phyloP scores from a whole-genome alignment of 1,139 yeast genomes.

The Meyerozyma smithsonii region DNA sequence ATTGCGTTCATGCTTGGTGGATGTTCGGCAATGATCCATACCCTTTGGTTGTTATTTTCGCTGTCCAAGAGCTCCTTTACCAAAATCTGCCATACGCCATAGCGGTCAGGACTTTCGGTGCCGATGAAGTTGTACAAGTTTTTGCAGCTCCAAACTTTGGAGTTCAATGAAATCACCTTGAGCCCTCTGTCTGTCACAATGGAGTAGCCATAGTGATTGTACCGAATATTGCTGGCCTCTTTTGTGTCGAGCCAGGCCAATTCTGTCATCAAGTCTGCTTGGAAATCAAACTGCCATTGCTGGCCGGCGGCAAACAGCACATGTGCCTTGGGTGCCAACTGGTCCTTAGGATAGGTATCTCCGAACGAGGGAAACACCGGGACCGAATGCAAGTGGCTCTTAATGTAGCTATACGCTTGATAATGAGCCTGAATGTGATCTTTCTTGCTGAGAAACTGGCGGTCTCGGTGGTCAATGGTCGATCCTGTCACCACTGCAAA shows the following conservation, averaged over 20 bases:
- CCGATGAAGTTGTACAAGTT: constrained; percentile 23
- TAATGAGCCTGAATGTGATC: constrained; percentile 12
- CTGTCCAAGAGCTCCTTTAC: constrained; percentile 25
- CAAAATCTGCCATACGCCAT: constrained; percentile 26
- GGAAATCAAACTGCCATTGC: constrained; percentile 26
- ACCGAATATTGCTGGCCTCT: constrained; percentile 26
- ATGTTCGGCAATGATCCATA: constrained; percentile 30
- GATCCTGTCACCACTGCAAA: constrained; percentile 30
- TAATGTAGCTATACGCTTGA: constrained; percentile 17
- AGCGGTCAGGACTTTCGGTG: constrained; percentile 19
- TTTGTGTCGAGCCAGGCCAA: constrained; percentile 37
- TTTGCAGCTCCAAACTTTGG: constrained; percentile 26
- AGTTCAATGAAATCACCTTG: constrained; percentile 27
- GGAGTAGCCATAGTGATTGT: constrained; percentile 24
- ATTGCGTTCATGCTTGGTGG: constrained; percentile 19
- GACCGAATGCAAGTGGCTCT: constrained; percentile 18
- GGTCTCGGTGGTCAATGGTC: constrained; percentile 21
- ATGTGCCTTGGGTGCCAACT: constrained; percentile 14
- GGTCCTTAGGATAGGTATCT: constrained; percentile 25
- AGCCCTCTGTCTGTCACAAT: constrained; percentile 21
- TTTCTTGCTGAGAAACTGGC: constrained; percentile 15
- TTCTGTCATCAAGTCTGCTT: constrained; percentile 25
- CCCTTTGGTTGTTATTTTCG: constrained; percentile 25
- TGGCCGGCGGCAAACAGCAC: background rate
- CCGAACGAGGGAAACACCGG: constrained; percentile 26